phyloP scores from a whole-genome alignment of 2,329 filamentous ascomycete genomes.

The Fusarium hostae region DNA sequence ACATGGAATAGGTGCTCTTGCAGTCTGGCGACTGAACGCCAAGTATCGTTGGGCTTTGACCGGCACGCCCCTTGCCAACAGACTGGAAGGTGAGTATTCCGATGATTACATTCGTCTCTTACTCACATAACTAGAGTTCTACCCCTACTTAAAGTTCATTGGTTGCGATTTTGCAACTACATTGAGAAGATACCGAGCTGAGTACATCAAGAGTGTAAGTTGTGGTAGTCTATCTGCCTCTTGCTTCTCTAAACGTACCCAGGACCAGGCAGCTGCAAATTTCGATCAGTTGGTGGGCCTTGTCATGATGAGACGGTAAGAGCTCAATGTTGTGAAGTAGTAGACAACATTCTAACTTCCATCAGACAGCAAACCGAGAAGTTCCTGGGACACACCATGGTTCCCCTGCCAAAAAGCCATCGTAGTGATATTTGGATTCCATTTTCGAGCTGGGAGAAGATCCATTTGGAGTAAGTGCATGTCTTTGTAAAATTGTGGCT shows the following conservation, averaged over 20 bases:
- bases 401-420: neutral
- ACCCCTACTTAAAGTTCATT: slow-evolving; percentile 50
- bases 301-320: slow-evolving; percentile 43
- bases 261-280: slow-evolving; percentile 3
- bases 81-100: slow-evolving; percentile 40
- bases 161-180: slow-evolving; percentile 26
- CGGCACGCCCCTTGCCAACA: slow-evolving; percentile 52
- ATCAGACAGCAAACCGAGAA: neutral
- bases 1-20: slow-evolving; percentile 23
- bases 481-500: accelerated
- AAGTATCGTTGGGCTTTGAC: slow-evolving; percentile 51
- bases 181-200: slow-evolving; percentile 5
- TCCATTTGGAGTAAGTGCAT: neutral
- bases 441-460: accelerated
- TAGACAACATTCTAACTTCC: neutral
- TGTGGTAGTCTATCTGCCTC: accelerated
- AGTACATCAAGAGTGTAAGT: slow-evolving; percentile 23
- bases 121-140: slow-evolving; percentile 47
- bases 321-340: too few species aligned
- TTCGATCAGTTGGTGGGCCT: slow-evolving; percentile 37
- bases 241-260: neutral
- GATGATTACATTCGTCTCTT: accelerated
- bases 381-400: neutral
- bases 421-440: neutral
- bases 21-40: slow-evolving; percentile 41